Evolutionary conservation across 2,329 filamentous ascomycete species (phyloP).

Genomic region (Cladophialophora carrionii): DNA sequence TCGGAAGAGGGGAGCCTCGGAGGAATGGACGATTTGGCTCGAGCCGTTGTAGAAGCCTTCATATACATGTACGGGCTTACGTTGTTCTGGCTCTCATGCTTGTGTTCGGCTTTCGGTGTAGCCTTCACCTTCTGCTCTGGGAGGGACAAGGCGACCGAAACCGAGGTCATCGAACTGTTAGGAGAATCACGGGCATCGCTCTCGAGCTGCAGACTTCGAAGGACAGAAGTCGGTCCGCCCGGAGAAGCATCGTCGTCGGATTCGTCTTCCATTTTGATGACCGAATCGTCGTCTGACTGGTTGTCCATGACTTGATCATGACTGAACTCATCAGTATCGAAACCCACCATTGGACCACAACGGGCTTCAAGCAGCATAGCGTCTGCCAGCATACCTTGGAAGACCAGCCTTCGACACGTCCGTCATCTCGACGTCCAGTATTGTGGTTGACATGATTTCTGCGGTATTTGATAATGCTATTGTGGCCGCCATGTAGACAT

Average conservation of each 20-base stretch:
- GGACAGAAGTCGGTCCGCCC: constrained; percentile 32
- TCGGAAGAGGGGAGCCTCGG: constrained; percentile 70
- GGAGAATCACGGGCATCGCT: constrained; percentile 41
- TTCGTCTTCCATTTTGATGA: constrained; percentile 40
- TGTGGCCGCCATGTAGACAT: constrained; percentile 27
- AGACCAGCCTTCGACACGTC: constrained; percentile 13
- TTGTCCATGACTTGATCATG: constrained; percentile 25
- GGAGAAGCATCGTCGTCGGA: constrained; percentile 42
- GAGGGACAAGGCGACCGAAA: constrained; percentile 38
- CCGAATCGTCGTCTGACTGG: constrained; percentile 28
- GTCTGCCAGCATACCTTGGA: constrained; percentile 28
- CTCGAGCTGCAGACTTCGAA: constrained; percentile 37
- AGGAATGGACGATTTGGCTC: constrained; percentile 82
- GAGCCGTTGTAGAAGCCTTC: constrained; percentile 56
- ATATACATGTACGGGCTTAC: constrained; percentile 38
- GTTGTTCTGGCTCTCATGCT: constrained; percentile 26
- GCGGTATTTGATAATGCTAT: constrained; percentile 25
- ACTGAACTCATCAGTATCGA: constrained; percentile 29
- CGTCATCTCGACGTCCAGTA: constrained; percentile 22
- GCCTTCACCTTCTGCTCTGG: constrained; percentile 36
- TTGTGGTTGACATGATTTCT: constrained; percentile 26
- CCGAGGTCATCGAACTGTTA: constrained; percentile 42
- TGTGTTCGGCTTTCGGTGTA: constrained; percentile 29
- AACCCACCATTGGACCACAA: constrained; percentile 5
- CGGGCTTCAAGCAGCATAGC: constrained; percentile 1